Evolutionary conservation across 257 asterid species (phyloP).

Genomic region (Salvia miltiorrhiza): DNA sequence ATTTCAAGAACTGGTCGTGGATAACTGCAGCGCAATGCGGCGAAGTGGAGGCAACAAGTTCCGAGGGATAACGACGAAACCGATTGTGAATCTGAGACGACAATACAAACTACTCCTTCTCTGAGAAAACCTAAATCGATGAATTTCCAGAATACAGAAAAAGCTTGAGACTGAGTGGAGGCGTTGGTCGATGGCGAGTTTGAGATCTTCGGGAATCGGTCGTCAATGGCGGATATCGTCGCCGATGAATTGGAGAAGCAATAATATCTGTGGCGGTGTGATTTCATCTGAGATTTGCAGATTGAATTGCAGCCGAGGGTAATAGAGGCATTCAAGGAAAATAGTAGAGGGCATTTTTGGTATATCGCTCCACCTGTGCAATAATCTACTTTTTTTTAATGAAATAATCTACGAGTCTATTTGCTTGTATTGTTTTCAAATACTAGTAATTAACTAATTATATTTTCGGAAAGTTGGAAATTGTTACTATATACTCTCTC

Average conservation of each 20-base stretch:
- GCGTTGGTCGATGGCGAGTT: neutral
- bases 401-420: too few species aligned
- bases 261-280: neutral
- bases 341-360: neutral
- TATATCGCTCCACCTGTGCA: too few species aligned
- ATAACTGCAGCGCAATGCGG: constrained; percentile 3
- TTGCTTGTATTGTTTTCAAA: too few species aligned
- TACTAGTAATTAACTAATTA: too few species aligned
- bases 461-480: too few species aligned
- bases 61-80: neutral
- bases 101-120: neutral
- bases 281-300: neutral
- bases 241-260: neutral
- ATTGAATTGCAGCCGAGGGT: neutral
- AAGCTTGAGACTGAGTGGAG: neutral
- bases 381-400: too few species aligned
- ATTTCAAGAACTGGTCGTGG: neutral
- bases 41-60: neutral
- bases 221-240: constrained; percentile 14
- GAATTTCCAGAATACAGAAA: neutral
- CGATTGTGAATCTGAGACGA: neutral
- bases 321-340: neutral
- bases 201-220: neutral
- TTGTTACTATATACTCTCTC: too few species aligned
- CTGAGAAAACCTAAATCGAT: neutral